Conservation (phyloP, 1,284 basidiomycete genomes). For the Cryptococcus sp. region DNA sequence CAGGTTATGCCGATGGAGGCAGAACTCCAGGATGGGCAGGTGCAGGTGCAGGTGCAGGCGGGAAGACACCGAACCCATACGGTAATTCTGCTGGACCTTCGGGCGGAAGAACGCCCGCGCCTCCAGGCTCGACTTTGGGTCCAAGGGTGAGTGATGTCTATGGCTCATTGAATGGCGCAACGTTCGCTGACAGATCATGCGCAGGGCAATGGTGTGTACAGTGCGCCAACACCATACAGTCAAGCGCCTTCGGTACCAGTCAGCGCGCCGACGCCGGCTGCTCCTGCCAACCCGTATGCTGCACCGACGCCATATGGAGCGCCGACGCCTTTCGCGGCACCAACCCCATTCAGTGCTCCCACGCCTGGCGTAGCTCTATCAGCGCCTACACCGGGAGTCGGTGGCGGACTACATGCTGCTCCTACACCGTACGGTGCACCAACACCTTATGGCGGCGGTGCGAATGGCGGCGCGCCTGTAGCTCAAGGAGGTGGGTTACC, state of each 20-base stretch:
- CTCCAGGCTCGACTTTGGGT: constrained; percentile 40
- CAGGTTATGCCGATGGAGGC: constrained; percentile 38
- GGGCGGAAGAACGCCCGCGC: constrained; percentile 45
- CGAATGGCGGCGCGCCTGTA: constrained; percentile 9
- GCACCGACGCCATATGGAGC: constrained; percentile 58
- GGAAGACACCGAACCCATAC: constrained; percentile 65
- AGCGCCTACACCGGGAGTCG: constrained; percentile 58
- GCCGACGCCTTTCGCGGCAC: constrained; percentile 56
- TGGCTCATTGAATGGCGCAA: background rate
- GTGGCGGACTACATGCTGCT: constrained; percentile 50
- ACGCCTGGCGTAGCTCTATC: constrained; percentile 53
- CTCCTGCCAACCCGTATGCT: constrained; percentile 40
- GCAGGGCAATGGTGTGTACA: constrained; percentile 62
- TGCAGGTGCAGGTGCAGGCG: constrained; percentile 20
- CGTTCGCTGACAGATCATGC: constrained; percentile 35
- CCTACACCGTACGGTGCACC: constrained; percentile 44
- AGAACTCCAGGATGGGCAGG: constrained; percentile 51
- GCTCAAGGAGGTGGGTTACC: constrained; percentile 9
- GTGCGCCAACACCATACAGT: constrained; percentile 60
- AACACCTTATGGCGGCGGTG: constrained; percentile 45
- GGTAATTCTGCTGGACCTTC: constrained; percentile 24
- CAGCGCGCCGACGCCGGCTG: constrained; percentile 46
- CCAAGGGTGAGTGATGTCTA: constrained; percentile 29
- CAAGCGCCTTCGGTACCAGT: constrained; percentile 24
- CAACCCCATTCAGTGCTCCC: constrained; percentile 54